Evolutionary conservation across 495 filamentous ascomycete genomes (phyloP).

Genomic region (Bryoglossum gracile): DNA sequence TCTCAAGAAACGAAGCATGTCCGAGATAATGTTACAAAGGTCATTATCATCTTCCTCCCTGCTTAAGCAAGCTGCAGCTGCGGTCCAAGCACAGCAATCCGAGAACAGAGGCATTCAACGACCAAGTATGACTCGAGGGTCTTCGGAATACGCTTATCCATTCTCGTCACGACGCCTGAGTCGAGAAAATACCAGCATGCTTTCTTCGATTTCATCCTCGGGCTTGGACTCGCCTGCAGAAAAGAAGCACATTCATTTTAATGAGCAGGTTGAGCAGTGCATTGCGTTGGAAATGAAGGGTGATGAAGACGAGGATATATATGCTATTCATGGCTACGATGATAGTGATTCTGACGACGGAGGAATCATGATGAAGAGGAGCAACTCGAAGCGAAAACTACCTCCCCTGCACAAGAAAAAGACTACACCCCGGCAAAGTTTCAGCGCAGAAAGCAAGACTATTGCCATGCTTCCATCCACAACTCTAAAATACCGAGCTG

Average conservation of each 20-base stretch:
- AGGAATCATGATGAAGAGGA: constrained; percentile 77
- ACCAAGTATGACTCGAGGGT: constrained; percentile 21
- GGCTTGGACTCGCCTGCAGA: constrained; percentile 63
- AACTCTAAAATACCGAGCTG: constrained; percentile 80
- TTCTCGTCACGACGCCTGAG: constrained; percentile 51
- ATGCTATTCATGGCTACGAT: constrained; percentile 35
- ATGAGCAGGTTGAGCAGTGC: constrained; percentile 90
- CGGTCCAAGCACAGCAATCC: constrained; percentile 82
- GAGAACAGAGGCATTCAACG: constrained; percentile 33
- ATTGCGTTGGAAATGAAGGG: constrained; percentile 86
- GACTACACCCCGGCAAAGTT: constrained; percentile 39
- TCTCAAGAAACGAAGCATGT: constrained; percentile 92
- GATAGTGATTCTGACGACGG: constrained; percentile 68
- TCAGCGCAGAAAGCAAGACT: constrained; percentile 65
- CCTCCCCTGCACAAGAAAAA: constrained; percentile 20
- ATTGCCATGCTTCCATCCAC: constrained; percentile 92
- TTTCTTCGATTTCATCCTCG: constrained; percentile 53
- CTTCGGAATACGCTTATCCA: constrained; percentile 35
- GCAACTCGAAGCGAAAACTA: constrained; percentile 37
- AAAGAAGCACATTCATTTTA: constrained; percentile 88
- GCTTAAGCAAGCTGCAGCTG: constrained; percentile 86
- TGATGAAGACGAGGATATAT: constrained; percentile 55
- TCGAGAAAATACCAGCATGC: constrained; percentile 46
- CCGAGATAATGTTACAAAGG: constrained; percentile 87
- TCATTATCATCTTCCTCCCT: constrained; percentile 88